Conservation (phyloP, 2,329 filamentous ascomycete species). For the Ceratocystiopsis brevicomis region DNA sequence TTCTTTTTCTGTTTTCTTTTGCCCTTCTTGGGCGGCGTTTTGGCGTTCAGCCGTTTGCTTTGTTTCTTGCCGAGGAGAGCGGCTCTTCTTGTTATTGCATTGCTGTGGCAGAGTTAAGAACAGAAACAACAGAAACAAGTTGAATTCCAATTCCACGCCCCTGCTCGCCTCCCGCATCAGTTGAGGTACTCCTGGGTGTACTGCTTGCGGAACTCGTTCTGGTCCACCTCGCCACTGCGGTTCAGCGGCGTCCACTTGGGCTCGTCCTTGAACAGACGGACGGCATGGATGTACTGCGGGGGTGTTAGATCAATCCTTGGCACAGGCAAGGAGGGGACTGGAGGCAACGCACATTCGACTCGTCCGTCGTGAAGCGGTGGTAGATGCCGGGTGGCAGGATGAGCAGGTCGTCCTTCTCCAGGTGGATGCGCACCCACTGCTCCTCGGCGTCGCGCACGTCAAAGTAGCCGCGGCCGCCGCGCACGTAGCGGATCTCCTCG, state of each 20-base stretch:
- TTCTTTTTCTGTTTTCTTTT: no score
- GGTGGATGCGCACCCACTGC: conserved; percentile 69
- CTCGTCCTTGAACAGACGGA: conserved; percentile 95
- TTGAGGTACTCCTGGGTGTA: conserved; percentile 42
- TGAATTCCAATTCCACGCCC: no score
- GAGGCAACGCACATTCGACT: conserved; percentile 46
- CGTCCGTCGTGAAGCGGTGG: conserved; percentile 90
- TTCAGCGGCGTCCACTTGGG: conserved; percentile 96
- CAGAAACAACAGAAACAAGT: no score
- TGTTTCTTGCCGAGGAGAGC: no score
- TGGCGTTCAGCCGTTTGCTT: no score
- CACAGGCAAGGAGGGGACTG: neutral
- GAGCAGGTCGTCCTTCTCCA: conserved; percentile 78
- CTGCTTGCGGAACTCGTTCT: conserved; percentile 57
- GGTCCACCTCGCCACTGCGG: conserved; percentile 56
- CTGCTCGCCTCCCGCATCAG: neutral
- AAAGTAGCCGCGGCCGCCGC: conserved; percentile 78
- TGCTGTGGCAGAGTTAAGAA: no score
- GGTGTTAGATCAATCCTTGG: neutral
- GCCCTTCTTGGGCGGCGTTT: no score
- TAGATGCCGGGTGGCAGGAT: conserved; percentile 92
- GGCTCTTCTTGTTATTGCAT: neutral
- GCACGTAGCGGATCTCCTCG: conserved; percentile 91
- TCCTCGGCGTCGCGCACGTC: conserved; percentile 72
- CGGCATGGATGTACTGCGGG: conserved; percentile 72